phyloP scores from a whole-genome alignment of 2,329 filamentous ascomycete genomes.

The Iodosphaeria phyllophila region DNA sequence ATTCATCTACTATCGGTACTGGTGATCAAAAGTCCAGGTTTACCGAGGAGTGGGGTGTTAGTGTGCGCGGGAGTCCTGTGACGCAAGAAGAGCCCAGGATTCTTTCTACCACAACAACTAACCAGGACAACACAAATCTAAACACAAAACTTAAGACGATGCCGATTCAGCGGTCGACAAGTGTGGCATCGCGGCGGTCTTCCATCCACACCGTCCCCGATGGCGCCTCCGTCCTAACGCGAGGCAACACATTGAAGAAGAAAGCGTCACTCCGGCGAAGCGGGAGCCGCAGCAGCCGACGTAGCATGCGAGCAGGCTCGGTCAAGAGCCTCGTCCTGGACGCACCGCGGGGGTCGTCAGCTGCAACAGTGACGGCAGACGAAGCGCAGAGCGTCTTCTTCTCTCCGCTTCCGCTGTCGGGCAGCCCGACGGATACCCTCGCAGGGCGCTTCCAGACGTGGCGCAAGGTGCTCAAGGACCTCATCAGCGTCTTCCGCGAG shows the following conservation, averaged over 20 bases:
- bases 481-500: slow-evolving; percentile 87
- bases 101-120: too few relatives aligned
- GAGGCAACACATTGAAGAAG: slow-evolving; percentile 70
- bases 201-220: slow-evolving; percentile 22
- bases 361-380: too few relatives aligned
- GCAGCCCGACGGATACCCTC: slow-evolving; percentile 74
- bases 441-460: slow-evolving; percentile 85
- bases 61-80: slow-evolving; percentile 46
- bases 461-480: slow-evolving; percentile 86
- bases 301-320: slow-evolving; percentile 70
- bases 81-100: too few relatives aligned
- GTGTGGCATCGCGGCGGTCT: slow-evolving; percentile 31
- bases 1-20: too few relatives aligned
- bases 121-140: slow-evolving; percentile 8
- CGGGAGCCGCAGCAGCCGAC: slow-evolving; percentile 59
- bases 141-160: slow-evolving; percentile 10
- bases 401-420: slow-evolving; percentile 73
- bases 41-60: slow-evolving; percentile 54
- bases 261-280: slow-evolving; percentile 59
- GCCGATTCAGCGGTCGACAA: slow-evolving; percentile 47
- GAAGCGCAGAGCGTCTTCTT: slow-evolving; percentile 71
- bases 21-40: slow-evolving; percentile 41
- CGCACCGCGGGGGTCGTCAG: slow-evolving; percentile 43
- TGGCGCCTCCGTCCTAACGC: slow-evolving; percentile 17
- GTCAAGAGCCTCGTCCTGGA: slow-evolving; percentile 64